Evolutionary conservation across 495 filamentous ascomycete genomes (phyloP).

Genomic region (Penicillium robsamsonii): DNA sequence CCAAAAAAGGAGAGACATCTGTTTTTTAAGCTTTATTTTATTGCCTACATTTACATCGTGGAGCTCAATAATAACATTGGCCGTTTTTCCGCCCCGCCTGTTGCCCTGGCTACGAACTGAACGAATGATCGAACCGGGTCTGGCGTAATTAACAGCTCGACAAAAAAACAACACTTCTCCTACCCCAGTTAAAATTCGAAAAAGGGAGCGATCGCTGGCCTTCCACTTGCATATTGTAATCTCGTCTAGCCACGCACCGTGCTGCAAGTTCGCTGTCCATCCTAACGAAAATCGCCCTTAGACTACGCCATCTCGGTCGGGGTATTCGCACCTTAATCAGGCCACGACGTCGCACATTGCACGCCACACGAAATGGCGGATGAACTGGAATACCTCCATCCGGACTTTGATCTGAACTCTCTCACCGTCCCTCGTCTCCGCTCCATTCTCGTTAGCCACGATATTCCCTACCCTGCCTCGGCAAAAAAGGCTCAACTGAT

Average conservation of each 20-base stretch:
- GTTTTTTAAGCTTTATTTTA: neutral
- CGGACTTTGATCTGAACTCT: slow-evolving; percentile 77
- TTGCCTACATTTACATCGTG: neutral
- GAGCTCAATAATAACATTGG: neutral
- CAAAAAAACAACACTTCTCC: slow-evolving; percentile 21
- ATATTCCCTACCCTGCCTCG: slow-evolving; percentile 76
- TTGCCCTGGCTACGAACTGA: slow-evolving; percentile 41
- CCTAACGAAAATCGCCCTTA: neutral
- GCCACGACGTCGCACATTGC: slow-evolving; percentile 4
- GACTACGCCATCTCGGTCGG: slow-evolving; percentile 3
- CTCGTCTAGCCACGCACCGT: slow-evolving; percentile 11
- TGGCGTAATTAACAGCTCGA: slow-evolving; percentile 27
- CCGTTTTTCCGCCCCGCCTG: slow-evolving; percentile 27
- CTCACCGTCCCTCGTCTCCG: slow-evolving; percentile 85
- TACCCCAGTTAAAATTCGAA: slow-evolving; percentile 20
- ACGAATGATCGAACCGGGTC: slow-evolving; percentile 22
- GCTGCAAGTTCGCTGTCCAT: slow-evolving; percentile 3
- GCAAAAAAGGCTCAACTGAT: slow-evolving; percentile 88
- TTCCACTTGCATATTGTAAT: slow-evolving; percentile 14
- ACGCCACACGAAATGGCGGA: slow-evolving; percentile 56
- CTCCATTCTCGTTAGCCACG: slow-evolving; percentile 83
- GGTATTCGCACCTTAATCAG: slow-evolving; percentile 10
- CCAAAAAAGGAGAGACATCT: neutral
- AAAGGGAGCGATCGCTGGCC: slow-evolving; percentile 27
- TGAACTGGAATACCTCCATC: slow-evolving; percentile 74